These are phyloP conservation scores for Saccharomycopsis sp. DNA, from an alignment of 805 yeast genomes.

Conservation along the genomic window DNA sequence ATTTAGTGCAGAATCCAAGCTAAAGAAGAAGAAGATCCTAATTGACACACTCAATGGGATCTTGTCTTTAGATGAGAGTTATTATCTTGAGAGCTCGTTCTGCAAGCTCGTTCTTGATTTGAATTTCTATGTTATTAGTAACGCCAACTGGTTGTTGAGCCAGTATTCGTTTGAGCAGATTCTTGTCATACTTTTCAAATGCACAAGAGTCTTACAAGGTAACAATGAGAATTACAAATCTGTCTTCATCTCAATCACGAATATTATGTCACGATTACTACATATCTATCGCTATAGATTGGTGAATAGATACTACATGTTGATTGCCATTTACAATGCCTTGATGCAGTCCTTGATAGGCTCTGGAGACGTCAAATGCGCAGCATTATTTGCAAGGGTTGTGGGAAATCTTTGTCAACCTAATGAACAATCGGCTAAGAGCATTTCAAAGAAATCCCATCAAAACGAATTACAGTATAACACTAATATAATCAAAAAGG, in stretches of 20 bases:
- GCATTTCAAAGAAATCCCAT: conserved; percentile 25
- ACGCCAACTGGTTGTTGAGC: conserved; percentile 7
- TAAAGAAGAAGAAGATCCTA: conserved; percentile 8
- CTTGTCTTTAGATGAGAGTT: neutral
- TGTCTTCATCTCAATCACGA: conserved; percentile 30
- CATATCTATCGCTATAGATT: conserved; percentile 65
- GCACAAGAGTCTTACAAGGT: neutral
- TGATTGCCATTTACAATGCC: conserved; percentile 42
- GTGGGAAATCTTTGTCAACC: conserved; percentile 74
- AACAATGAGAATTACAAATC: neutral
- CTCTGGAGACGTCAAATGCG: conserved; percentile 36
- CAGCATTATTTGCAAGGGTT: conserved; percentile 45
- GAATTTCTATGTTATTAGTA: conserved; percentile 1
- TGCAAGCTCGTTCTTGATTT: neutral
- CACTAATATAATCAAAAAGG: conserved; percentile 46
- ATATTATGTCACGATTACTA: conserved; percentile 52
- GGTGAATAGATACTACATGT: conserved; percentile 64
- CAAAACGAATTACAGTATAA: conserved; percentile 45
- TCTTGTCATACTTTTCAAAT: conserved; percentile 2
- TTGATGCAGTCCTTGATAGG: conserved; percentile 36
- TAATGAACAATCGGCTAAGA: conserved; percentile 29
- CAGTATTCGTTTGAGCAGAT: conserved; percentile 19
- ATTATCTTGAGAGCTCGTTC: neutral
- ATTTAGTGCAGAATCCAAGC: neutral
- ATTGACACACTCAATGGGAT: conserved; percentile 7